These are phyloP conservation scores for Claviceps capensis DNA, from an alignment of 2,329 filamentous ascomycete species.

Conservation along the genomic window DNA sequence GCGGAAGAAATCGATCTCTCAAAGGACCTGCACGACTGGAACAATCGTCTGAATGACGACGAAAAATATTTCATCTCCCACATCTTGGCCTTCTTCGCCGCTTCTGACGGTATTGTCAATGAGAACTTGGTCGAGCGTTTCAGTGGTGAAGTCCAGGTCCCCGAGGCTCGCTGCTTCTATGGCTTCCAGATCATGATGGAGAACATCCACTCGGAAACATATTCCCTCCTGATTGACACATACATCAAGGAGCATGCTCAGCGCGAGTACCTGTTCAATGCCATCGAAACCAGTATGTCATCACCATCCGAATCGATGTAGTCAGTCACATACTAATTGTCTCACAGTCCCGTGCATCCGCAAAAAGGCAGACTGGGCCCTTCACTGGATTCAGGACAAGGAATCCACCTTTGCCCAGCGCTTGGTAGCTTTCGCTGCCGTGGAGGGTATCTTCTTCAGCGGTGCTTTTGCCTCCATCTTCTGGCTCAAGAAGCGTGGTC, in stretches of 20 bases:
- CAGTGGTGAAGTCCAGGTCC: slow-evolving; percentile 90
- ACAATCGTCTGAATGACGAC: slow-evolving; percentile 91
- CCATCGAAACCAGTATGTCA: slow-evolving; percentile 83
- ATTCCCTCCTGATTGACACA: slow-evolving; percentile 96
- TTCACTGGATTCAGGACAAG: slow-evolving; percentile 87
- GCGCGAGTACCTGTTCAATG: slow-evolving; percentile 90
- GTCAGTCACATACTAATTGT: slow-evolving; percentile 5
- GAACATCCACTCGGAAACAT: slow-evolving; percentile 99
- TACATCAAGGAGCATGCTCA: slow-evolving; percentile 98
- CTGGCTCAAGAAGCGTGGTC: slow-evolving; percentile 99
- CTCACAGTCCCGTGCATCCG: slow-evolving; percentile 76
- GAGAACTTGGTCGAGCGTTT: slow-evolving; percentile 98
- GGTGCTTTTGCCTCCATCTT: slow-evolving; percentile 98
- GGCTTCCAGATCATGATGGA: slow-evolving; percentile 99
- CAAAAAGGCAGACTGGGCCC: slow-evolving; percentile 97
- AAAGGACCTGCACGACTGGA: slow-evolving; percentile 98
- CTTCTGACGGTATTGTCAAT: slow-evolving; percentile 97
- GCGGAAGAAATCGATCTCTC: slow-evolving; percentile 98
- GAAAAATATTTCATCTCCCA: slow-evolving; percentile 98
- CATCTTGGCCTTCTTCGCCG: slow-evolving; percentile 97
- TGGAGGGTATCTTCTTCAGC: slow-evolving; percentile 99
- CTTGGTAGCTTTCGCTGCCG: slow-evolving; percentile 89
- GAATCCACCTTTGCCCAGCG: slow-evolving; percentile 91
- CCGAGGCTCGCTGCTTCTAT: slow-evolving; percentile 98
- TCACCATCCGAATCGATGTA: slow-evolving; percentile 4